Evolutionary conservation across 2,329 filamentous ascomycete genomes (phyloP).

Genomic region (Colletotrichum graminicola): DNA sequence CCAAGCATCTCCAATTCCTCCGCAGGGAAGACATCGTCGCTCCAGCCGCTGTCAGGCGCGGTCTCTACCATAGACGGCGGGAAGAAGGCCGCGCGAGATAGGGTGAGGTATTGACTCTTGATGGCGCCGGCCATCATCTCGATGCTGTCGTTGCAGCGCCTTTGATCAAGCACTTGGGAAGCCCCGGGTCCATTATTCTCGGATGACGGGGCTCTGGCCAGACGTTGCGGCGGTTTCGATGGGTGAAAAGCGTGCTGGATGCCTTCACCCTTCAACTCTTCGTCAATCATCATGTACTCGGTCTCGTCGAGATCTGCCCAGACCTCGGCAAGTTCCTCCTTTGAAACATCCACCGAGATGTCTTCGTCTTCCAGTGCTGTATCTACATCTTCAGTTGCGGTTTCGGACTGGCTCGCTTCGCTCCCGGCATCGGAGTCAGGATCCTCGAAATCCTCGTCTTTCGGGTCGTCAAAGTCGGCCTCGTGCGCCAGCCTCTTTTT

Average conservation of each 20-base stretch:
- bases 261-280: background rate
- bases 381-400: background rate
- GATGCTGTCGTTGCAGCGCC: background rate
- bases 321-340: slow-evolving; percentile 9
- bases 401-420: slow-evolving; percentile 3
- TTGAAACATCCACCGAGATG: slow-evolving; percentile 5
- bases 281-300: background rate
- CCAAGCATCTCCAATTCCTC: slow-evolving; percentile 3
- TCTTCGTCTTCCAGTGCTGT: slow-evolving; percentile 3
- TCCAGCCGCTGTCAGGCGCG: slow-evolving; percentile 10
- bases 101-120: slow-evolving; percentile 4
- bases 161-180: background rate
- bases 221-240: background rate
- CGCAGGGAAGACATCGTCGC: slow-evolving; percentile 6
- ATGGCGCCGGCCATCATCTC: background rate
- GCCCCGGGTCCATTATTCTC: background rate
- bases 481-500: slow-evolving; percentile 1
- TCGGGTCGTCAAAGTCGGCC: slow-evolving; percentile 5
- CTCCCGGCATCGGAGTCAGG: background rate
- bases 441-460: slow-evolving; percentile 7
- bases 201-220: background rate
- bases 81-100: slow-evolving; percentile 11
- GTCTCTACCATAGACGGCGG: background rate
- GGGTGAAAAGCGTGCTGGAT: background rate
- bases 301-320: slow-evolving; percentile 15